Evolutionary conservation across 306 rosid species (phyloP).

Genomic region (Adenanthera pavonina): DNA sequence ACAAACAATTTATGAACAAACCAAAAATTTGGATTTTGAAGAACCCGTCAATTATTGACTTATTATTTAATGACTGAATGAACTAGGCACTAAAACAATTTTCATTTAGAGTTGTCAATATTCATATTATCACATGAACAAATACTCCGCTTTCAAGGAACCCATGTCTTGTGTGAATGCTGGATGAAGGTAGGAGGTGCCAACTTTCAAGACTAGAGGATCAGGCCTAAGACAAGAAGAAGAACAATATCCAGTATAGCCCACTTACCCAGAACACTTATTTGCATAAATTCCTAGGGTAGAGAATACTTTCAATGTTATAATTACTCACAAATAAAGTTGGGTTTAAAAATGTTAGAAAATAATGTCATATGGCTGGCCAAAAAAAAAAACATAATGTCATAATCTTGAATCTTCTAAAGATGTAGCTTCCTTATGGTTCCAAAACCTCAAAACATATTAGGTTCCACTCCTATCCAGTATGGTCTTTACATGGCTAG

Average conservation of each 20-base stretch:
- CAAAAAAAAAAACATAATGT: background rate
- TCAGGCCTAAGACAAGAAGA: background rate
- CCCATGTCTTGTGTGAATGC: background rate
- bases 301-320: constrained; percentile 4
- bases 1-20: background rate
- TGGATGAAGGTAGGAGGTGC: background rate
- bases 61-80: constrained; percentile 8
- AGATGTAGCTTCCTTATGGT: background rate
- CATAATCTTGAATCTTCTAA: constrained; percentile 27
- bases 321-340: background rate
- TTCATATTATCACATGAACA: background rate
- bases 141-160: background rate
- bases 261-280: background rate
- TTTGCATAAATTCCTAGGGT: background rate
- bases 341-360: constrained; percentile 1
- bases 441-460: background rate
- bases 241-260: background rate
- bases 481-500: background rate
- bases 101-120: background rate
- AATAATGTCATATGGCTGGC: background rate
- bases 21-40: background rate
- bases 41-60: constrained; percentile 8
- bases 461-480: background rate
- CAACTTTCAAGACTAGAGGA: background rate
- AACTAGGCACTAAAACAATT: background rate